Conservation (phyloP, 1,284 basidiomycete species). For the Trichosporon asahii region DNA sequence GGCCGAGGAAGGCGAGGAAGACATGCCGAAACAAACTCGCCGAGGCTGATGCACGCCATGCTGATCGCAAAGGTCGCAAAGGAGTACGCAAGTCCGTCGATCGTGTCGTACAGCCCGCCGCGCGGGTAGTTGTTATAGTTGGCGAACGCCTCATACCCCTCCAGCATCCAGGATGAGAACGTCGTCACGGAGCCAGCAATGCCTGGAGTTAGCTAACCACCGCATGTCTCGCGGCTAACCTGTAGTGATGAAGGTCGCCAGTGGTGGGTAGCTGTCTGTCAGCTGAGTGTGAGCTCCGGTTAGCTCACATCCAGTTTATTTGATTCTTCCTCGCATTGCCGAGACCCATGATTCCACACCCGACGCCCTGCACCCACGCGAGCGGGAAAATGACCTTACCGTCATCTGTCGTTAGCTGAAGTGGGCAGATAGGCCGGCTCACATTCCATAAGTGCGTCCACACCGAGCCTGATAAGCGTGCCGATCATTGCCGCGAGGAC, state of each 20-base stretch:
- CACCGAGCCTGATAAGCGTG: conserved; percentile 69
- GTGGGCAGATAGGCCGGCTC: conserved; percentile 25
- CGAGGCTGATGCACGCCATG: conserved; percentile 50
- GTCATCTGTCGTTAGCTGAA: conserved; percentile 33
- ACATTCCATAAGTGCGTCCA: conserved; percentile 61
- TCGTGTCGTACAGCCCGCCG: conserved; percentile 69
- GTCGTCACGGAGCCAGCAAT: conserved; percentile 96
- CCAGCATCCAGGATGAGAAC: conserved; percentile 91
- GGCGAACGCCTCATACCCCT: conserved; percentile 81
- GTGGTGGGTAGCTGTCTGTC: conserved; percentile 69
- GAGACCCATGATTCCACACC: conserved; percentile 90
- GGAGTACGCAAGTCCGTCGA: conserved; percentile 81
- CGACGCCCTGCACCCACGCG: conserved; percentile 81
- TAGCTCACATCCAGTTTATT: conserved; percentile 69
- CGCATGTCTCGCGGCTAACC: conserved; percentile 55
- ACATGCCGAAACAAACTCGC: conserved; percentile 34
- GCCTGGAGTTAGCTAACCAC: conserved; percentile 55
- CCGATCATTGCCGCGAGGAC: conserved; percentile 75
- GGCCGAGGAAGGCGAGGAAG: conserved; percentile 62
- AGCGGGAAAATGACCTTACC: conserved; percentile 76
- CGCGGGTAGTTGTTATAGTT: conserved; percentile 63
- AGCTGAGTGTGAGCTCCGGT: not conserved
- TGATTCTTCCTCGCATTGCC: conserved; percentile 65
- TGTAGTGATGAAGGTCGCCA: conserved; percentile 85
- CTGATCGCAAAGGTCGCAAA: conserved; percentile 72